Conservation (phyloP, 345 rosid species). For the Aquilaria yunnanensis region DNA sequence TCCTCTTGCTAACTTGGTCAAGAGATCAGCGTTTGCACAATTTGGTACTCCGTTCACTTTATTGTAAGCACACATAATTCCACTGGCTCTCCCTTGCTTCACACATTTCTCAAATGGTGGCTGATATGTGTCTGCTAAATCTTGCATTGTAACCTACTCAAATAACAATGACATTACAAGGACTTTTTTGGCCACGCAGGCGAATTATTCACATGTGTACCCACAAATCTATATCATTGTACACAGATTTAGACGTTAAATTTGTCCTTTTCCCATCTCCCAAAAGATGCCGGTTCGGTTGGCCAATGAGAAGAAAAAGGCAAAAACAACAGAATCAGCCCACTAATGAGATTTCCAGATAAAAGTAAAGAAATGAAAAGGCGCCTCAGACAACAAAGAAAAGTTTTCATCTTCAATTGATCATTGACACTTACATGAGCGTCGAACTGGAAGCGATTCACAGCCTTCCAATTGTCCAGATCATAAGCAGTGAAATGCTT, state of each 20-base stretch:
- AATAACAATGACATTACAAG: background rate
- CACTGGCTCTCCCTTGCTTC: conserved; percentile 62
- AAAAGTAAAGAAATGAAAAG: background rate
- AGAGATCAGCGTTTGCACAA: conserved; percentile 64
- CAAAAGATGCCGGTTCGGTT: no score
- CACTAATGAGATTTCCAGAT: no score
- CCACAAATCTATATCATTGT: no score
- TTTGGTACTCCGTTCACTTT: conserved; percentile 70
- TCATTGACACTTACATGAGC: conserved; percentile 45
- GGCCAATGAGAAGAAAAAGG: no score
- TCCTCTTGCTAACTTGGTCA: conserved; percentile 49
- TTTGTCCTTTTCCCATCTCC: no score
- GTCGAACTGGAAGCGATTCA: conserved; percentile 62
- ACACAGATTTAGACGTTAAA: no score
- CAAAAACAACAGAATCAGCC: no score
- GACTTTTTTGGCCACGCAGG: no score
- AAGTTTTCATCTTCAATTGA: no score
- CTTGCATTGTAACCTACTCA: conserved; percentile 63
- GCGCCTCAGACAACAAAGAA: background rate
- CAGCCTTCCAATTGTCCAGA: conserved; percentile 78
- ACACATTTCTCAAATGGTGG: conserved; percentile 75
- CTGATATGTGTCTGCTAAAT: conserved; percentile 80
- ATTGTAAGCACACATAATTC: conserved; percentile 88
- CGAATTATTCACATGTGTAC: no score
- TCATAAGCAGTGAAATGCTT: conserved; percentile 94